phyloP scores from a whole-genome alignment of 1,284 basidiomycete genomes.

The Malassezia japonica region DNA sequence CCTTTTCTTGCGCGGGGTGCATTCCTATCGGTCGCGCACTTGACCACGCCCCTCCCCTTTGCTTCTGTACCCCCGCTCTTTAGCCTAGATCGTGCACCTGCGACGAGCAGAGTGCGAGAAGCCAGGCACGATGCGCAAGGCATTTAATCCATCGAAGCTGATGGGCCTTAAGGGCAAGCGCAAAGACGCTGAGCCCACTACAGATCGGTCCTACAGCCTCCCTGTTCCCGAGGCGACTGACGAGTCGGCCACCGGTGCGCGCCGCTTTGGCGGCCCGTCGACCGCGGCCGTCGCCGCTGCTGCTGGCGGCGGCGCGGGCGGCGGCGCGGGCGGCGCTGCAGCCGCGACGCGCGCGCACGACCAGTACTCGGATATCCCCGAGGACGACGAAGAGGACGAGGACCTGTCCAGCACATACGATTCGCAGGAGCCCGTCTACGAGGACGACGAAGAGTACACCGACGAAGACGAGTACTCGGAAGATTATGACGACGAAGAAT shows the following conservation, averaged over 20 bases:
- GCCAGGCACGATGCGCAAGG: slow-evolving; percentile 13
- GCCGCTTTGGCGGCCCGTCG: not conserved
- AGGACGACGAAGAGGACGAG: not conserved
- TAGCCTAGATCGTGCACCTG: not conserved
- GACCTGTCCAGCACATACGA: slow-evolving; percentile 3
- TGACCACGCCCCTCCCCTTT: not conserved
- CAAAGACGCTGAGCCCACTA: not conserved
- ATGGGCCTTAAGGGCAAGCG: slow-evolving; percentile 4
- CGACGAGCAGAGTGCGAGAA: not conserved
- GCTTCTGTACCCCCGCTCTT: not conserved
- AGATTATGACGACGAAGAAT: slow-evolving; percentile 2
- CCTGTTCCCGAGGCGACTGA: not conserved
- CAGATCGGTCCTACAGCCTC: not conserved
- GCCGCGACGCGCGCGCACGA: not conserved
- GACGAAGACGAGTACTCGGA: slow-evolving; percentile 2
- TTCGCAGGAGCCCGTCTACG: slow-evolving; percentile 4
- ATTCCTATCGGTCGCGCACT: no score
- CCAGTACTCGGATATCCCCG: not conserved
- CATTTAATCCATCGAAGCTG: slow-evolving; percentile 9
- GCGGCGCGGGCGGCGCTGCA: not conserved
- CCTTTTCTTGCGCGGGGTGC: no score
- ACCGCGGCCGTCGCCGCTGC: not conserved
- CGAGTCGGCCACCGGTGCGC: not conserved
- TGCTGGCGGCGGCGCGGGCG: not conserved
- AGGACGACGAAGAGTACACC: slow-evolving; percentile 1